Evolutionary conservation across 192 early-diverging fungal genomes (phyloP).

Genomic region (Umbelopsis sp.): DNA sequence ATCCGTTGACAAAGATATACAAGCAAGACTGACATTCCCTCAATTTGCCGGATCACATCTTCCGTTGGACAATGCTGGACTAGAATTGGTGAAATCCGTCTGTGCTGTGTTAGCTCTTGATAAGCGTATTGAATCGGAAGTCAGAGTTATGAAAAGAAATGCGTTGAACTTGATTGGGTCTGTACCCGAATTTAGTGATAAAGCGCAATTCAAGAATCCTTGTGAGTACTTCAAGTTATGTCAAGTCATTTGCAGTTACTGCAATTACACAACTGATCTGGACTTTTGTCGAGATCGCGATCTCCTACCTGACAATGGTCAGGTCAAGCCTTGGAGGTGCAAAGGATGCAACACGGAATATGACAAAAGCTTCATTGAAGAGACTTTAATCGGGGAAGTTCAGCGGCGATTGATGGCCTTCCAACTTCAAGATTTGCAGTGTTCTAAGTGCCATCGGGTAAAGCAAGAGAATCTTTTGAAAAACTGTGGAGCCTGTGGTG

Average conservation of each 20-base stretch:
- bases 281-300: slow-evolving; percentile 88
- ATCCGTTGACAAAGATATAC: not conserved
- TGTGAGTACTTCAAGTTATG: slow-evolving; percentile 78
- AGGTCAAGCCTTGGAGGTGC: slow-evolving; percentile 69
- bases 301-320: slow-evolving; percentile 56
- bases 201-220: slow-evolving; percentile 82
- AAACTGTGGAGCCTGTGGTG: slow-evolving; percentile 75
- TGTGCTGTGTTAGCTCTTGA: slow-evolving; percentile 82
- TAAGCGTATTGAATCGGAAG: slow-evolving; percentile 68
- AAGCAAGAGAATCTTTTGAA: slow-evolving; percentile 77
- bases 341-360: slow-evolving; percentile 79
- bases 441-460: slow-evolving; percentile 78
- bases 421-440: slow-evolving; percentile 89
- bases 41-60: slow-evolving; percentile 69
- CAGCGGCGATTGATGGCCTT: slow-evolving; percentile 67
- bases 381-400: slow-evolving; percentile 77
- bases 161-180: slow-evolving; percentile 69
- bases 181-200: slow-evolving; percentile 77
- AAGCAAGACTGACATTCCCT: slow-evolving; percentile 42
- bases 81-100: slow-evolving; percentile 85
- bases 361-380: slow-evolving; percentile 79
- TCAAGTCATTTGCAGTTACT: slow-evolving; percentile 87
- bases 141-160: slow-evolving; percentile 82
- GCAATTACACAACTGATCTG: slow-evolving; percentile 83
- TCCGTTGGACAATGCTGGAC: slow-evolving; percentile 65